Base-by-base conservation (phyloP, 140 eudicot genomes). In the Bidens hawaiensis region DNA sequence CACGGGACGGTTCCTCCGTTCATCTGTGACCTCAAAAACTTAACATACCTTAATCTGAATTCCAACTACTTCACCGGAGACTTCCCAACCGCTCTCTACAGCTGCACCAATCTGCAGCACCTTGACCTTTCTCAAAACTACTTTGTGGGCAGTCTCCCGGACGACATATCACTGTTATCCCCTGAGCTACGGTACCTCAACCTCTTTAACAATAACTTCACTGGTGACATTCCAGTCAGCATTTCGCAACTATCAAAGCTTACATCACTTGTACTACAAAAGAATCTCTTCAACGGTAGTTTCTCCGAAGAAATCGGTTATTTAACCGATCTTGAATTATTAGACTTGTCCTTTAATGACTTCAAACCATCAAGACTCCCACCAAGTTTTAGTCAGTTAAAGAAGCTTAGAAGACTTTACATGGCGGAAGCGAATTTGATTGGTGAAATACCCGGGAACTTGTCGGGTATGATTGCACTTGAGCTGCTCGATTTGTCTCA, bases 1-100 rank as follows among this genome's bases (percentile, higher is more conserved):
- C 13, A 70, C 16, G 76, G 69, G 4, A n/a, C n/a, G n/a, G n/a
- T n/a, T n/a, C n/a, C n/a, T n/a, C n/a, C n/a, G n/a, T n/a, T n/a
- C 65, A 69, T 90, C 27, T 86, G 97, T 65, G 82, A 84, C 81
- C 87, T 90, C 68, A 64, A 62, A 33, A 87, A 71, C 84, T 78
- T 90, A 13, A 79, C 88, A 18, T 38, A 22, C 67, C 64, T 90
- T 26, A 81, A 87, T 66, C 73, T 90, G 6, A 31, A 15, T 0
- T 26, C n/a, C 59, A 90, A 90, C 45, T 31, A n/a, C 23, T 58
- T 90, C 76, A 26, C 61, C 9, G 96, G 90, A 22, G 8, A 27
- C 0, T 90, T 86, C 59, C 97, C 97, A 0, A 79, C 86, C 0
- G 31, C 31, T 18, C 75, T 90, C 22, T 86, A 90, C 82, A 84